A percentile compares a stretch with the other conserved stretches of the same genome.
Conservation (phyloP, 805 yeast genomes). For the Kuraishia molischiana region DNA sequence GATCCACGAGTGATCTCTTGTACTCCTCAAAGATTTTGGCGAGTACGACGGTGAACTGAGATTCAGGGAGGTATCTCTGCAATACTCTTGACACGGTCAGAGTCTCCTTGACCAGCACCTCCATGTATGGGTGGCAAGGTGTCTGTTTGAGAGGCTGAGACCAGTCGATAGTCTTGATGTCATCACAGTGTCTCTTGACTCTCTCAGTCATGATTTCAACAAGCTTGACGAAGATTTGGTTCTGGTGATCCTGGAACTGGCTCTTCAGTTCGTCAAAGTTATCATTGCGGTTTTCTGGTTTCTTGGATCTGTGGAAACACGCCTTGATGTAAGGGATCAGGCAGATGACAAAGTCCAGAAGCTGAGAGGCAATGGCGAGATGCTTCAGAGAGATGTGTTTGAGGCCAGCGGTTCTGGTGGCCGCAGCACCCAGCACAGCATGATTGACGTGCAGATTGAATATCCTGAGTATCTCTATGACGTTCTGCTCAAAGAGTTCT, state of each 20-base stretch:
- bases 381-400: slow-evolving; percentile 69
- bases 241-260: slow-evolving; percentile 48
- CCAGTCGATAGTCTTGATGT: slow-evolving; percentile 41
- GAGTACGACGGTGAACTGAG: slow-evolving; percentile 33
- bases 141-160: slow-evolving; percentile 29
- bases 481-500: slow-evolving; percentile 27
- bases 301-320: slow-evolving; percentile 16
- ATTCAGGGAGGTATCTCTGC: slow-evolving; percentile 43
- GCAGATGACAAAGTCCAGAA: slow-evolving; percentile 38
- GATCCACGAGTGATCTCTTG: slow-evolving; percentile 43
- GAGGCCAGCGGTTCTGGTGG: slow-evolving; percentile 63
- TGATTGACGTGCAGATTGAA: slow-evolving; percentile 46
- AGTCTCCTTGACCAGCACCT: slow-evolving; percentile 54
- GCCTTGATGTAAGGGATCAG: slow-evolving; percentile 25
- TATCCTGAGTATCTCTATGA: slow-evolving; percentile 35
- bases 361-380: slow-evolving; percentile 56
- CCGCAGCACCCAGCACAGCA: slow-evolving; percentile 66
- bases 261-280: slow-evolving; percentile 30
- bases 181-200: slow-evolving; percentile 37
- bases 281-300: slow-evolving; percentile 17
- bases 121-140: slow-evolving; percentile 57
- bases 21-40: slow-evolving; percentile 47
- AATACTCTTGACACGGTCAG: slow-evolving; percentile 52
- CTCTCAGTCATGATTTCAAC: slow-evolving; percentile 67
- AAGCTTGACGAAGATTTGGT: slow-evolving; percentile 51